Base-by-base conservation (phyloP, 768 basidiomycete genomes). In the Russula olivacea region DNA sequence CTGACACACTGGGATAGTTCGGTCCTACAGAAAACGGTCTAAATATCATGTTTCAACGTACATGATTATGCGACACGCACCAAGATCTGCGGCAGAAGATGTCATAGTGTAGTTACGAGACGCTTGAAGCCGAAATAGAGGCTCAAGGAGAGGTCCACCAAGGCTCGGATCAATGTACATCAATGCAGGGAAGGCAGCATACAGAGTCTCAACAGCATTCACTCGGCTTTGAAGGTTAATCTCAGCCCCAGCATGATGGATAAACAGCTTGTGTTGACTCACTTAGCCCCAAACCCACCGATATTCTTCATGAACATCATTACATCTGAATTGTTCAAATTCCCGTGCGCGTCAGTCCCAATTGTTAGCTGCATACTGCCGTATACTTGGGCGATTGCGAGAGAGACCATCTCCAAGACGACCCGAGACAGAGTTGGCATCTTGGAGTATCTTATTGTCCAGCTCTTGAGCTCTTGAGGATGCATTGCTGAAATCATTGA, bases 151-250 rank as follows among this genome's bases (percentile, higher is more conserved):
- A 28, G 12, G 48, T 49, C 2, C 48, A 11, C 83, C 83, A 25
- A 85, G 74, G 0, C 57, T 62, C 2, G 83, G 80, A 68, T 84
- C 83, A 51, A 78, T 74, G 66, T 84, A 85, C 55, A 86, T 69
- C 56, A 82, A 72, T 4, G 79, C 70, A 10, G 76, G 84, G 69
- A 80, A 84, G 6, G 82, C 67, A 25, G 80, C 72, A 65, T 75
- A 81, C 28, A 81, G 74, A 23, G 83, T 81, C 60, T 86, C 84
- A 9, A 85, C 81, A 0, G 84, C 76, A 67, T 78, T 81, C 4
- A 75, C 76, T 19, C 59, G 57, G 30, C 45, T 65, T 15, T 25
- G 41, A 21, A 38, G n/a, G 53, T 50, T 34, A 58, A 40, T 60
- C 41, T 21, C 10, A 56, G 40, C 38, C 38, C 19, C 11, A 45